Evolutionary conservation across 257 asterid genomes (phyloP), one percentile per base, ranked within the genome.

Genomic region (Prunella vulgaris): DNA sequence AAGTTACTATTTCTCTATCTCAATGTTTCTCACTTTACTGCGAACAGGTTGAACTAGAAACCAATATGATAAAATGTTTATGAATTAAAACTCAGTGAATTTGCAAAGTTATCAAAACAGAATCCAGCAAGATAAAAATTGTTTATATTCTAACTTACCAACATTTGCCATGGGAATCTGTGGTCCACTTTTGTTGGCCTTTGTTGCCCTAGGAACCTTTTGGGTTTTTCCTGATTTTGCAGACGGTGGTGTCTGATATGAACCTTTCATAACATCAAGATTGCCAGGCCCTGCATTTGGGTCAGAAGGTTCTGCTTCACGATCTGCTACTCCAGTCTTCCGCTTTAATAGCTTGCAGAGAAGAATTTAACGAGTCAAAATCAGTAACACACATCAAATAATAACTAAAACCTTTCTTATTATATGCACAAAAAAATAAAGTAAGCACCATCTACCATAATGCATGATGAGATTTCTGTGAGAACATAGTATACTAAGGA

Each of bases 201-300:
- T 93, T 52, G 89, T 75, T 56, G 88, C 79, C 84, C 96, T 87
- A 24, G 97, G 86, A 62, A 73, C 74, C 70, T 86, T 92, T 82
- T 71, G 94, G 58, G 81, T 73, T 73, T 87, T 93, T 77, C 95
- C 92, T 22, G 83, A 74, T 85, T 88, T 94, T 69, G 87, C 89
- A 8, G 95, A 79, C 9, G 84, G 85, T 27, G 95, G 98, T 54
- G 97, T 86, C 75, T 78, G 87, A 66, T 76, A 61, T 1, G 82
- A 69, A 66, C 74, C 82, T 73, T 78, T 81, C 63, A 60, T 51
- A 44, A 60, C 60, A 57, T 73, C 73, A 64, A 71, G 53, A 76
- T 28, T 76, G 67, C 74, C 79, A 71, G 82, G 81, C 76, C 74
- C 84, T 66, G 83, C 78, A 68, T 78, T 80, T 44, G 64, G 82